Evolutionary conservation across 2,329 filamentous ascomycete genomes (phyloP), one percentile per base, ranked within the genome.

Genomic region (Tolypocladium cylindrosporum): DNA sequence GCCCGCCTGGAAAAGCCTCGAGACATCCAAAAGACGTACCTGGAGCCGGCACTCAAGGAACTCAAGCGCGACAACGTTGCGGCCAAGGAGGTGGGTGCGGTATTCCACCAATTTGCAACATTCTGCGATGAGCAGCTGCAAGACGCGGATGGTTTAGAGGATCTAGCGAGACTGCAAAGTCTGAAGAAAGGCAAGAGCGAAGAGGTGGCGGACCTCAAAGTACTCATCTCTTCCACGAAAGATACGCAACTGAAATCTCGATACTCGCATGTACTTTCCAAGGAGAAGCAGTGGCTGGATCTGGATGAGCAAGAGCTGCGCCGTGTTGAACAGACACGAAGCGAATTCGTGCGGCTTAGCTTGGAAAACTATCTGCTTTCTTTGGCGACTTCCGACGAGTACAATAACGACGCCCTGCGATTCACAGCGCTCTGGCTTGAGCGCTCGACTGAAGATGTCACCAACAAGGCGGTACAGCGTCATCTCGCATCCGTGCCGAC

Each of bases 381-480:
- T 2, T 80, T 99, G 41, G 82, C 81, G 54, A 90, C 92, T 16
- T 96, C 90, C 27, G 92, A 99, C 65, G 85, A 89, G 40, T 88
- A 95, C 72, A 89, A 96, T 67, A 91, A 91, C 62, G 91, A 96
- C 67, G 88, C 91, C 3, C 80, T 99, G 56, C 88, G 94, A 1
- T 97, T 99, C 69, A 92, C 92, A 57, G 90, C 94, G 0, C 75
- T 99, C 21, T 99, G 94, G 94, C 82, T 99, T 11, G 91, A 96
- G 68, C 85, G 92, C 61, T 88, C 90, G 0, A 83, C 85, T n/a
- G 87, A 88, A 59, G 78, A 84, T 6, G 79, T 84, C 36, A 90
- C 91, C 4, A 97, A 96, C 66, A 81, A 82, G 53, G 87, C 90
- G 2, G 91, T 96, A 24, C 77, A 77, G 57, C 84, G 82, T 59